Base-by-base conservation (phyloP, 345 rosid species). In the Conringia planisiliqua region DNA sequence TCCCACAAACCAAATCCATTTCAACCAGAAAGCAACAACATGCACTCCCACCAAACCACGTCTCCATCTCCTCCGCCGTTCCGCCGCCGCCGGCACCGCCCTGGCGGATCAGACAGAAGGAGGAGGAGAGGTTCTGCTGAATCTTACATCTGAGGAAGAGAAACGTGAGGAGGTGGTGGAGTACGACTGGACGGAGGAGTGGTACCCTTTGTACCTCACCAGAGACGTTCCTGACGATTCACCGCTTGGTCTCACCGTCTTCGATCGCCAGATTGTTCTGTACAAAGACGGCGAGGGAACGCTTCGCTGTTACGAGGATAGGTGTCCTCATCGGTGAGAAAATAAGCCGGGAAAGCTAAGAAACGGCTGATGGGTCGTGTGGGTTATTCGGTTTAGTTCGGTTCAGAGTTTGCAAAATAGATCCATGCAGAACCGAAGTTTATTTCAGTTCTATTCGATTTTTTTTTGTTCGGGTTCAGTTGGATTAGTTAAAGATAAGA, bases 201-300 rank as follows among this genome's bases (percentile, higher is more conserved):
- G 98, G 98, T 93, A 91, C 60, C 98, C 97, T 10, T 80, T 93
- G 80, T 93, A 93, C 68, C 89, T 94, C 30, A 76, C 93, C 16
- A 80, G 72, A 72, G 93, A 94, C 77, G 83, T 94, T 0, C 97
- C 97, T 0, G 89, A 90, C 35, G 97, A 94, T 79, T 88, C 98
- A 1, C 97, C 98, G 17, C 74, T 91, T 11, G 98, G 97, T 0
- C 95, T 94, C 59, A 87, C 86, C 17, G 95, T 94, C 16, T 94
- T 80, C 71, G 97, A 91, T 74, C 87, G 80, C 68, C 95, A 91
- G 81, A 70, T 91, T 1, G 97, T 90, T 35, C 71, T 94, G 85
- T 94, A 82, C 36, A 88, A 78, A 75, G 98, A 94, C 76, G 96
- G 93, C 4, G 61, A 78, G 0, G 96, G 93, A 3, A 82, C 68